Conservation (phyloP, 2,329 filamentous ascomycete species). For the Volutella citrinella region DNA sequence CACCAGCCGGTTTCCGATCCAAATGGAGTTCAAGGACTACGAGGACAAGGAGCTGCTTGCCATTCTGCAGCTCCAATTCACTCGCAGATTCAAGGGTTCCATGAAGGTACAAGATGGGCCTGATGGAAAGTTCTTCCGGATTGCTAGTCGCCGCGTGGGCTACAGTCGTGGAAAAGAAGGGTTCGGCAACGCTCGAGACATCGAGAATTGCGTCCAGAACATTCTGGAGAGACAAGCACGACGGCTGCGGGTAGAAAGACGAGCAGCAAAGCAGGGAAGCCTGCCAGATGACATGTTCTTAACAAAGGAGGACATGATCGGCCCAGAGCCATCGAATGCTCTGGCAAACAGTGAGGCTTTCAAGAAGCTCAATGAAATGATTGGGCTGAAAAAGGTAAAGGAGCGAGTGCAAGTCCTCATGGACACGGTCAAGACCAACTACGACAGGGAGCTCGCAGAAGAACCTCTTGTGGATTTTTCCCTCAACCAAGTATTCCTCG, state of each 20-base stretch:
- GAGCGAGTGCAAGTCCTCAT: constrained; percentile 55
- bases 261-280: constrained; percentile 25
- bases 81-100: constrained; percentile 46
- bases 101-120: constrained; percentile 61
- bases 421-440: constrained; percentile 62
- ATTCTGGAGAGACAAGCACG: constrained; percentile 58
- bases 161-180: constrained; percentile 60
- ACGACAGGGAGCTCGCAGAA: constrained; percentile 61
- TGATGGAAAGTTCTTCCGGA: constrained; percentile 60
- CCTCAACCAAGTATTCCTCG: constrained; percentile 68
- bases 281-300: constrained; percentile 59
- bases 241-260: constrained; percentile 49
- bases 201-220: constrained; percentile 58
- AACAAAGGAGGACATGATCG: constrained; percentile 67
- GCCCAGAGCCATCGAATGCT: constrained; percentile 58
- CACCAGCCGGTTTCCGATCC: constrained; percentile 63
- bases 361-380: constrained; percentile 53
- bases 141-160: constrained; percentile 60
- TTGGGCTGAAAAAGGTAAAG: constrained; percentile 62
- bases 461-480: constrained; percentile 56
- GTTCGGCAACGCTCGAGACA: constrained; percentile 69
- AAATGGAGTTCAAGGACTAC: constrained; percentile 69
- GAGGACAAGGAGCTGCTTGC: constrained; percentile 58
- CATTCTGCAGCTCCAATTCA: constrained; percentile 57
- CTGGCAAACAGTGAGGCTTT: constrained; percentile 54